These are phyloP conservation scores for Tolypocladium tropicale DNA, from an alignment of 2,329 filamentous ascomycete genomes.

Conservation along the genomic window DNA sequence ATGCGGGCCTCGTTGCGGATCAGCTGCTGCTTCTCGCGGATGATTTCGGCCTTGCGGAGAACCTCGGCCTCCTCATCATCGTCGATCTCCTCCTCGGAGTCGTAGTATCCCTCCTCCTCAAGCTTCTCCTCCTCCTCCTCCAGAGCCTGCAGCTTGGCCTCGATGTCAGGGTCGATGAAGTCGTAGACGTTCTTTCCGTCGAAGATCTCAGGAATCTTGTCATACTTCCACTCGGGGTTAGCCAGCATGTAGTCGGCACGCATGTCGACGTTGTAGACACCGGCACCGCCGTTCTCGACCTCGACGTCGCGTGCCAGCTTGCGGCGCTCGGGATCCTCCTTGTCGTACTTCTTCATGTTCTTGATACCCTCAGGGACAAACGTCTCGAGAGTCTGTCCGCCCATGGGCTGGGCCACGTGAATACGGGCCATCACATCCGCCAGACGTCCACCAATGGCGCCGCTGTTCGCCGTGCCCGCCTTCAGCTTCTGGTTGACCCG, in stretches of 20 bases:
- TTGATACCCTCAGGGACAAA: slow-evolving; percentile 84
- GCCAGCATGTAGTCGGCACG: slow-evolving; percentile 81
- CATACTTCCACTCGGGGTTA: slow-evolving; percentile 88
- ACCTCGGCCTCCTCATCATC: slow-evolving; percentile 84
- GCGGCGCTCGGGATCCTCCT: slow-evolving; percentile 73
- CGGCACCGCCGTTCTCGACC: slow-evolving; percentile 84
- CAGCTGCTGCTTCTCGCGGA: slow-evolving; percentile 85
- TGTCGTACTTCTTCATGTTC: slow-evolving; percentile 79
- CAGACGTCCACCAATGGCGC: slow-evolving; percentile 68
- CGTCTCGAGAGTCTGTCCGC: slow-evolving; percentile 65
- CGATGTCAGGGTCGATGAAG: slow-evolving; percentile 94
- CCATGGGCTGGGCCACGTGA: slow-evolving; percentile 90
- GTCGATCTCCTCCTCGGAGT: slow-evolving; percentile 71
- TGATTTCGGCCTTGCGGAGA: slow-evolving; percentile 84
- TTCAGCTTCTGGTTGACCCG: slow-evolving; percentile 94
- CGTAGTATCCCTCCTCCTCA: slow-evolving; percentile 87
- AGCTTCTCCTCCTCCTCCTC: slow-evolving; percentile 94
- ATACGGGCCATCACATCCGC: slow-evolving; percentile 89
- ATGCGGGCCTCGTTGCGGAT: slow-evolving; percentile 92
- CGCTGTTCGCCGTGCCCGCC: slow-evolving; percentile 69
- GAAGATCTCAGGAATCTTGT: slow-evolving; percentile 88
- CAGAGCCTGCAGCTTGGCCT: slow-evolving; percentile 78
- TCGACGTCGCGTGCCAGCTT: slow-evolving; percentile 79
- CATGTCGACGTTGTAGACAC: slow-evolving; percentile 91
- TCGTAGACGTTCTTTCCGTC: slow-evolving; percentile 97